A percentile compares a stretch with the other conserved stretches of the same genome.
These are phyloP conservation scores for Phytophthora foliorum DNA, from an alignment of 352 stramenopile species.

Conservation along the genomic window DNA sequence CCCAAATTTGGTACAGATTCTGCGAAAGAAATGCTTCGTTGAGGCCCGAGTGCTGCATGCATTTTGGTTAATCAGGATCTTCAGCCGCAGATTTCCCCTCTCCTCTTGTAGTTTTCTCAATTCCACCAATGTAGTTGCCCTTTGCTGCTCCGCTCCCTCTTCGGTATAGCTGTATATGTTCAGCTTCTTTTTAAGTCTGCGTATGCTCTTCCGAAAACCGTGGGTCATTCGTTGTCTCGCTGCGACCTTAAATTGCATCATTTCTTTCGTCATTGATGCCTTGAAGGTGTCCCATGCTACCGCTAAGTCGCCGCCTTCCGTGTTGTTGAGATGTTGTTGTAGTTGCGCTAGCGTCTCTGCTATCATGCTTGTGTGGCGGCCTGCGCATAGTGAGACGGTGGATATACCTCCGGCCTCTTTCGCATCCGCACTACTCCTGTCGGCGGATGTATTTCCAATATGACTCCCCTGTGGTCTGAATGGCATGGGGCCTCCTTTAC, in stretches of 20 bases:
- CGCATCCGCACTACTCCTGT: background rate
- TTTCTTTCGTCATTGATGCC: no score
- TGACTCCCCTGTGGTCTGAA: constrained; percentile 1
- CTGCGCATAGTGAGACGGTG: background rate
- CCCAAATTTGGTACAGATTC: constrained; percentile 5
- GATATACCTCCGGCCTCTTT: background rate
- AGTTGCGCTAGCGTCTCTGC: background rate
- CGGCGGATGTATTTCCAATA: background rate
- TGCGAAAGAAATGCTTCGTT: background rate
- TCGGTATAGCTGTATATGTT: background rate
- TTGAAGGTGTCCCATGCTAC: background rate
- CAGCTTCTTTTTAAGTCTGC: background rate
- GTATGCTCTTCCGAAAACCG: background rate
- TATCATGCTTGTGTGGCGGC: background rate
- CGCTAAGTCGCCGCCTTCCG: no score
- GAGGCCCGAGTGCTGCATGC: constrained; percentile 5
- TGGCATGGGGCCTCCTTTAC: background rate
- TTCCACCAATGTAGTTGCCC: background rate
- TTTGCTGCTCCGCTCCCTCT: background rate
- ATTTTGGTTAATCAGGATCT: background rate
- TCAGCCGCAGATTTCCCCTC: background rate
- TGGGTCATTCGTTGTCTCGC: background rate
- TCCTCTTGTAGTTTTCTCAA: background rate
- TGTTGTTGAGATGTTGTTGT: background rate
- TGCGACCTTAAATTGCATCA: background rate